A percentile compares a stretch with the other conserved stretches of the same genome.
Conservation (phyloP, 768 basidiomycete species). For the Termitomyces sp. region DNA sequence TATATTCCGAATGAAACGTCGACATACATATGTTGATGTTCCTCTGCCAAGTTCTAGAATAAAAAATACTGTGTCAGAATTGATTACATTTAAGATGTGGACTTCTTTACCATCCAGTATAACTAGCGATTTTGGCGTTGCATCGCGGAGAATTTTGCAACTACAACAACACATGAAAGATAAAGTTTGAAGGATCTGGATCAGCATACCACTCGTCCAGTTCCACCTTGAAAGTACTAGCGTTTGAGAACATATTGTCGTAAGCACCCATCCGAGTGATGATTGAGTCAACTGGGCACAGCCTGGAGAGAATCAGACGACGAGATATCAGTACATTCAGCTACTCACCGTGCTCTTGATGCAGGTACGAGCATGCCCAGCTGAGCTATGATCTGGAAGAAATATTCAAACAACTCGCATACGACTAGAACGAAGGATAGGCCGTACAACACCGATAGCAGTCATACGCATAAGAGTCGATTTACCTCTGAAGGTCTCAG, state of each 20-base stretch:
- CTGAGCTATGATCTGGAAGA: slow-evolving; percentile 78
- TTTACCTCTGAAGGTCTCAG: slow-evolving; percentile 45
- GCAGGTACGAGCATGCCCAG: slow-evolving; percentile 96
- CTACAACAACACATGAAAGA: slow-evolving; percentile 29
- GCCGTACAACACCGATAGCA: slow-evolving; percentile 76
- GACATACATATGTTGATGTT: slow-evolving; percentile 84
- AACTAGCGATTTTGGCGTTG: slow-evolving; percentile 90
- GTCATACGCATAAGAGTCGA: slow-evolving; percentile 94
- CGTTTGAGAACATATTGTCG: slow-evolving; percentile 92
- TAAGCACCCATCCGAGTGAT: slow-evolving; percentile 98
- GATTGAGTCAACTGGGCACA: slow-evolving; percentile 89
- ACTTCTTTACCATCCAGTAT: slow-evolving; percentile 78
- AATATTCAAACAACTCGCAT: background rate
- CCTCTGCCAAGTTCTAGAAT: slow-evolving; percentile 84
- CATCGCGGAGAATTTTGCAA: slow-evolving; percentile 90
- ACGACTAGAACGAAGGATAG: slow-evolving; percentile 1
- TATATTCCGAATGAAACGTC: background rate
- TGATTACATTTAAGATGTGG: background rate
- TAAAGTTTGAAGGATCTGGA: background rate
- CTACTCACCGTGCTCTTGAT: slow-evolving; percentile 58
- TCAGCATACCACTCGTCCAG: slow-evolving; percentile 83
- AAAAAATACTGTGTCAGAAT: slow-evolving; percentile 7
- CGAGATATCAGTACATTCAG: background rate
- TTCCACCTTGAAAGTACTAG: slow-evolving; percentile 98
- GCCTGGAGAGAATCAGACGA: slow-evolving; percentile 30